phyloP scores from a whole-genome alignment of 2,329 filamentous ascomycete genomes.

The Exophiala spinifera region DNA sequence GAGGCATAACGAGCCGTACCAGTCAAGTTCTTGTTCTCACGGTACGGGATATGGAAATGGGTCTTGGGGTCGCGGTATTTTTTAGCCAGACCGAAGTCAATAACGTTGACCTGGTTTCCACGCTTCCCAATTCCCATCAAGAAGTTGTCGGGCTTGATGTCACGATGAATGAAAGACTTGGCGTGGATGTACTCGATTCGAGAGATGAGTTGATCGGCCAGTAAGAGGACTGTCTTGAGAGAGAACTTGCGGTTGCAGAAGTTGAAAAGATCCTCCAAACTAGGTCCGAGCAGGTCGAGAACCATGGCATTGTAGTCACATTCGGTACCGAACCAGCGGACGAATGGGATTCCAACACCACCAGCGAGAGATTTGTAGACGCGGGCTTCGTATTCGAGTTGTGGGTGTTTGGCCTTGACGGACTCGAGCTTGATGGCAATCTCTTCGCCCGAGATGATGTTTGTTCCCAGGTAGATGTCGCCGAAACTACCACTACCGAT shows the following conservation, averaged over 20 bases:
- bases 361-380: slow-evolving; percentile 85
- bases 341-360: slow-evolving; percentile 96
- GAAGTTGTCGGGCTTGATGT: slow-evolving; percentile 99
- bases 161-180: slow-evolving; percentile 98
- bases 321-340: slow-evolving; percentile 99
- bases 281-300: slow-evolving; percentile 90
- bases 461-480: slow-evolving; percentile 98
- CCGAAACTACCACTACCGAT: slow-evolving; percentile 97
- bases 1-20: slow-evolving; percentile 97
- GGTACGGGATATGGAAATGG: slow-evolving; percentile 98
- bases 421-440: slow-evolving; percentile 99
- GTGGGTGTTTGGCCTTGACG: slow-evolving; percentile 98
- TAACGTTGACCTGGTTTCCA: slow-evolving; percentile 98
- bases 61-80: slow-evolving; percentile 99
- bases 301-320: slow-evolving; percentile 99
- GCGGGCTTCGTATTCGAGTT: slow-evolving; percentile 96
- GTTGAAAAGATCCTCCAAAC: slow-evolving; percentile 98
- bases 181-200: slow-evolving; percentile 99
- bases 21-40: slow-evolving; percentile 99
- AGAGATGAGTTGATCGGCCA: slow-evolving; percentile 97
- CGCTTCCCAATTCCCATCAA: slow-evolving; percentile 99
- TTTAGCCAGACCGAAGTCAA: slow-evolving; percentile 98
- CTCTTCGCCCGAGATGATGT: slow-evolving; percentile 99
- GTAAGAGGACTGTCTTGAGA: slow-evolving; percentile 91
- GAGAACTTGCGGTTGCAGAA: slow-evolving; percentile 99